Percentiles rank a stretch among this genome's conserved stretches.
Evolutionary conservation across 768 basidiomycete species (phyloP).

Genomic region (Gyrodon lividus): DNA sequence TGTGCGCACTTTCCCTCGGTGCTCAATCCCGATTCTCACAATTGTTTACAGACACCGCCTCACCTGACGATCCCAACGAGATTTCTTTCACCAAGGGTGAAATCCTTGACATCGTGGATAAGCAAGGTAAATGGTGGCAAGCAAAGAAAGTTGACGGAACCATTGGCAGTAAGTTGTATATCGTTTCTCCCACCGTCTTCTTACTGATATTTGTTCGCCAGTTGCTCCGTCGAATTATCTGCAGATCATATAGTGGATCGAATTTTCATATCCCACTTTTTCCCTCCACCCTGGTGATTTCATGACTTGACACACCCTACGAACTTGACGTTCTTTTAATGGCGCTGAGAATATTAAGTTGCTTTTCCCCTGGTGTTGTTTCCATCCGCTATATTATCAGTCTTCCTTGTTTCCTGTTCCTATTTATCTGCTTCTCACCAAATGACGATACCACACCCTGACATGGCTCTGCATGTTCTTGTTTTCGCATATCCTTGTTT

Average conservation of each 20-base stretch:
- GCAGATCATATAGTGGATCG: conserved; percentile 60
- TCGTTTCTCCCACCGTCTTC: not conserved
- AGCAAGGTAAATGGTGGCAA: conserved; percentile 94
- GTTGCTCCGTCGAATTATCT: conserved; percentile 87
- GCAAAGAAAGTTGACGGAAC: conserved; percentile 75
- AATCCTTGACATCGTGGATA: conserved; percentile 88
- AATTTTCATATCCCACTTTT: conserved; percentile 7
- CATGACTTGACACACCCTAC: conserved; percentile 25
- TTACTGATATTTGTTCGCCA: conserved; percentile 30
- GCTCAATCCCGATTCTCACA: conserved; percentile 21
- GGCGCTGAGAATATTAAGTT: conserved; percentile 17
- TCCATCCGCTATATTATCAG: conserved; percentile 32
- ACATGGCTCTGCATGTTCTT: conserved; percentile 18
- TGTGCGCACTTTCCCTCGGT: conserved; percentile 51
- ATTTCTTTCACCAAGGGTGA: conserved; percentile 93
- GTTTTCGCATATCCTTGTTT: conserved; percentile 7
- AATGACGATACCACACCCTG: conserved; percentile 31
- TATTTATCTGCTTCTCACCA: conserved; percentile 30
- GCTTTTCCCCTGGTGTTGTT: conserved; percentile 22
- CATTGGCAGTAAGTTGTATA: conserved; percentile 64
- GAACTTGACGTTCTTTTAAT: conserved; percentile 35
- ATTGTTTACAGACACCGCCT: conserved; percentile 73
- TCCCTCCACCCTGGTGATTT: conserved; percentile 9
- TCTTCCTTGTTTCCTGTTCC: conserved; percentile 16
- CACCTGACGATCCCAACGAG: conserved; percentile 93